Evolutionary conservation across 2,329 filamentous ascomycete species (phyloP).

Genomic region (Alternaria postmessia): DNA sequence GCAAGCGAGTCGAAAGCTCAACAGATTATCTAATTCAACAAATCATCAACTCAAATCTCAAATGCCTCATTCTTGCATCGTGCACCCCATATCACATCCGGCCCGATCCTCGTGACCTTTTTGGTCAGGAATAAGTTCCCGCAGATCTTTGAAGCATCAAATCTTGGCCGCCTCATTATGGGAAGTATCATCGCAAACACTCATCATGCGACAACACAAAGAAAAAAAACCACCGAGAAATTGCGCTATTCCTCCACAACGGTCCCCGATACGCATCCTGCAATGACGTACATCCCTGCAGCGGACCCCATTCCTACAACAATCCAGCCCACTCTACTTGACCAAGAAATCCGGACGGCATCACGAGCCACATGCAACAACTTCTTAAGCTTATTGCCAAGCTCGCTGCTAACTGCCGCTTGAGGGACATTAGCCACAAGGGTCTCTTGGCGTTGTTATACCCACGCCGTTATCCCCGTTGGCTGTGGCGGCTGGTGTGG

Average conservation of each 20-base stretch:
- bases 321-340: neutral
- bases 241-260: neutral
- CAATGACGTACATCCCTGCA: slow-evolving; percentile 2
- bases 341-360: neutral
- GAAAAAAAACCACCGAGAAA: neutral
- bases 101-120: neutral
- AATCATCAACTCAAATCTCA: neutral
- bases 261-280: neutral
- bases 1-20: slow-evolving; percentile 4
- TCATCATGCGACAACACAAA: neutral
- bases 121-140: neutral
- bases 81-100: neutral
- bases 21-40: slow-evolving; percentile 10
- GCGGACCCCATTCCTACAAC: neutral
- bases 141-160: neutral
- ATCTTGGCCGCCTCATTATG: neutral
- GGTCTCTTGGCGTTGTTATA: neutral
- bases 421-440: neutral
- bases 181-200: neutral
- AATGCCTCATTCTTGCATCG: neutral
- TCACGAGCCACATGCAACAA: slow-evolving; percentile 4
- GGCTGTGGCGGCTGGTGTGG: neutral
- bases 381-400: slow-evolving; percentile 7
- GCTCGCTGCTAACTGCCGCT: neutral
- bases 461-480: neutral